Evolutionary conservation across 2,329 filamentous ascomycete genomes (phyloP).

Genomic region (Cercospora berteroae): DNA sequence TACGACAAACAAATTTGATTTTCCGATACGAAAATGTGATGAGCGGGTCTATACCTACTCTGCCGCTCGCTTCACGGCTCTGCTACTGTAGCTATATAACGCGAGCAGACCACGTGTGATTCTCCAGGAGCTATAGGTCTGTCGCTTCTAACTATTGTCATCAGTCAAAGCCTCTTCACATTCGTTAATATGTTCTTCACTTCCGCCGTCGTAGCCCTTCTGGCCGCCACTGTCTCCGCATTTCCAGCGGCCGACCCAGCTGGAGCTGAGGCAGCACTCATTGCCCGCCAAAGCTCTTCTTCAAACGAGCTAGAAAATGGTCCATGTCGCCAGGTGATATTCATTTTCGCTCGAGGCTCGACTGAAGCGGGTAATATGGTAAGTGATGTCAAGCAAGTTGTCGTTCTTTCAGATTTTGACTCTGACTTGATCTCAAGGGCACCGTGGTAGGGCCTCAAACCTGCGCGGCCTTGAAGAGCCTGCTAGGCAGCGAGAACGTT

Average conservation of each 20-base stretch:
- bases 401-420: background rate
- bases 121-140: background rate
- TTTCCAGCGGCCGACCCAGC: background rate
- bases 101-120: background rate
- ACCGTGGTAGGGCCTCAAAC: slow-evolving; percentile 25
- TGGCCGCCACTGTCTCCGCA: background rate
- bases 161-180: background rate
- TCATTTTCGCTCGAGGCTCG: slow-evolving; percentile 59
- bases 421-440: slow-evolving; percentile 15
- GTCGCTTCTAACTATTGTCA: background rate
- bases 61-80: background rate
- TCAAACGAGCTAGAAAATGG: slow-evolving; percentile 25
- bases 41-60: background rate
- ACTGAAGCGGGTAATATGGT: slow-evolving; percentile 54
- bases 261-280: background rate
- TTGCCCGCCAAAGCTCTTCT: background rate
- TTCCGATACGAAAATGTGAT: background rate
- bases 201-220: background rate
- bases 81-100: background rate
- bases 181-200: background rate
- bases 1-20: background rate
- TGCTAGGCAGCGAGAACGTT: slow-evolving; percentile 10
- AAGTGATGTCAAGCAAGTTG: background rate
- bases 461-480: slow-evolving; percentile 25
- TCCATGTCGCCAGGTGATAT: slow-evolving; percentile 48